Conservation (phyloP, 78 protist genomes). For the Protostelium mycophagum region DNA sequence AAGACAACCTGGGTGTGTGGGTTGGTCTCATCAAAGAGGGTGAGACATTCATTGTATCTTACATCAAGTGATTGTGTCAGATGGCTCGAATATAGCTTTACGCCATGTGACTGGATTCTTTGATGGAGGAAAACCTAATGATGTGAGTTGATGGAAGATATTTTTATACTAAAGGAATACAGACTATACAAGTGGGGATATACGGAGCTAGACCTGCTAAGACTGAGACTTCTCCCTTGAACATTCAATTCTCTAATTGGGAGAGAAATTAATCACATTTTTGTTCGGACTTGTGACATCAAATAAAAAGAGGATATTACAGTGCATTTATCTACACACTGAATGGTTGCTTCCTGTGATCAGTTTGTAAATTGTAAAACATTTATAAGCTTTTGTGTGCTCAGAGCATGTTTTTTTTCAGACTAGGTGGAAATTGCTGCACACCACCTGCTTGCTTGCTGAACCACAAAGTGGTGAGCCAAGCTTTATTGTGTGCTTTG, state of each 20-base stretch:
- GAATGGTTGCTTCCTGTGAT: too few species aligned
- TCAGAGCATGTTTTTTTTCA: too few species aligned
- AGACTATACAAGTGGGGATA: not conserved
- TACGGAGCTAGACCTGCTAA: not conserved
- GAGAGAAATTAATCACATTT: too few species aligned
- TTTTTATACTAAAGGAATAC: not conserved
- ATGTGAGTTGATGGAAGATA: not conserved
- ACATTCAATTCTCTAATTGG: not conserved
- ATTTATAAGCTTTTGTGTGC: too few species aligned
- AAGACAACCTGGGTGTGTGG: not conserved
- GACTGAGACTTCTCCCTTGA: not conserved
- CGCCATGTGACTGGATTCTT: constrained; percentile 1
- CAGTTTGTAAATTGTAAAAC: too few species aligned
- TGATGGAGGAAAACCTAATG: not conserved
- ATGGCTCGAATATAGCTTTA: not conserved
- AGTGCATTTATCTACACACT: too few species aligned
- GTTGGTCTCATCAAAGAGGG: not conserved
- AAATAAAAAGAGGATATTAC: too few species aligned
- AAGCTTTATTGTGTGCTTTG: too few species aligned
- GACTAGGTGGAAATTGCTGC: too few species aligned
- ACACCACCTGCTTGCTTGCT: too few species aligned
- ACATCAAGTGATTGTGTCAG: not conserved
- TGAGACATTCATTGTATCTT: not conserved
- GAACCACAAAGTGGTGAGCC: too few species aligned
- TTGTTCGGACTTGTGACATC: too few species aligned